Evolutionary conservation across 257 asterid species (phyloP), one percentile per base, ranked within the genome.

Genomic region (Solanum pennellii): DNA sequence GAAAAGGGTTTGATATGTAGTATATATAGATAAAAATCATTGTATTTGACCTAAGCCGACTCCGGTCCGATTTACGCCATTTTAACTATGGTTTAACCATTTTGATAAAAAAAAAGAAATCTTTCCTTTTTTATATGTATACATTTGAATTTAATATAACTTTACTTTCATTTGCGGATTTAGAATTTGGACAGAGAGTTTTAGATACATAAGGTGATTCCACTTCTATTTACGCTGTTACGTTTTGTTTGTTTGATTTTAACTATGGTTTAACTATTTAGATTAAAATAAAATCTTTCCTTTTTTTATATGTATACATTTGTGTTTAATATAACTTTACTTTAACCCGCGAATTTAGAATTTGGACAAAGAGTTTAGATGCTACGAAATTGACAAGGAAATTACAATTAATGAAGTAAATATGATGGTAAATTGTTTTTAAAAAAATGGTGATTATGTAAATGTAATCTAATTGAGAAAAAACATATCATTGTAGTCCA

Each of bases 61-160:
- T 62, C 8, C 0, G 8, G 0, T 12, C 4, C 7, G 0, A 1
- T 62, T 62, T n/a, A 11, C 16, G 9, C 9, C 8, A 0, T 5
- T 10, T 23, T 62, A n/a, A 62, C 16, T 62, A 5, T n/a, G 15
- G 3, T n/a, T 62, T 62, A 25, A n/a, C 71, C 16, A 62, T 62
- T n/a, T 62, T 0, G 4, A 12, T 76, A 0, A 42, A 75, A 42
- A 35, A 35, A 37, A 37, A 37, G 1, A 5, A 35, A n/a, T 42
- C 2, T 25, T 41, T 41, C n/a, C n/a, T 7, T 9, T 42, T 42
- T 3, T 7, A 9, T 47, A 85, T 39, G 39, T 27, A 33, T 7
- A n/a, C 20, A 37, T 12, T 14, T 41, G 82, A 10, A 9, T 20
- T 9, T 72, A 27, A 82, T 15, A 39, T 14, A 73, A 49, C 80